These are phyloP conservation scores for Serpula lacrymans DNA, from an alignment of 768 basidiomycete genomes.

Conservation along the genomic window DNA sequence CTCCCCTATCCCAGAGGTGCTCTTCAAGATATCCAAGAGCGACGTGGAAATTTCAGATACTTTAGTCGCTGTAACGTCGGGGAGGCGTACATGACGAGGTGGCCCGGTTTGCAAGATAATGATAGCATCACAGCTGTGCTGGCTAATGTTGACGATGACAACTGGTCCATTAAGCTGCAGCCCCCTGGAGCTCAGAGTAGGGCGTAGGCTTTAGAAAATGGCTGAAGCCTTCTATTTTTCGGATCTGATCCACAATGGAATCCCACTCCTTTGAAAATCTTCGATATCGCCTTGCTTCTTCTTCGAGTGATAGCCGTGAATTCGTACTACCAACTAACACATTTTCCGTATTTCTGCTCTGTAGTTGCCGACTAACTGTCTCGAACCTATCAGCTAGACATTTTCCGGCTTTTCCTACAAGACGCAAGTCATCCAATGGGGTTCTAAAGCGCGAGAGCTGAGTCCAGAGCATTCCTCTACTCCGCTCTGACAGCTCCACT, in stretches of 20 bases:
- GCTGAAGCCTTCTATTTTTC: conserved; percentile 22
- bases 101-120: conserved; percentile 22
- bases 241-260: conserved; percentile 17
- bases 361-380: conserved; percentile 12
- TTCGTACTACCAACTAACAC: not conserved
- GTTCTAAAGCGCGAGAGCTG: conserved; percentile 23
- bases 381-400: conserved; percentile 24
- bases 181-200: conserved; percentile 12
- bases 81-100: conserved; percentile 19
- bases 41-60: conserved; percentile 7
- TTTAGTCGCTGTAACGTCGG: conserved; percentile 8
- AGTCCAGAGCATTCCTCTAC: conserved; percentile 27
- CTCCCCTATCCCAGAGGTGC: conserved; percentile 10
- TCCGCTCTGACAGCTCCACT: conserved; percentile 34
- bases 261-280: conserved; percentile 16
- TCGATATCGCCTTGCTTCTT: conserved; percentile 13
- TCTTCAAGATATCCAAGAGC: conserved; percentile 7
- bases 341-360: conserved; percentile 2
- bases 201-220: conserved; percentile 25
- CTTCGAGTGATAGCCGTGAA: conserved; percentile 11
- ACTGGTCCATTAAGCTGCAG: conserved; percentile 28
- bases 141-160: conserved; percentile 34
- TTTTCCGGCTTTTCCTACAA: conserved; percentile 9
- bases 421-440: conserved; percentile 21
- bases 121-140: conserved; percentile 35